phyloP scores from a whole-genome alignment of 108 stramenopile genomes.

The Fragilariopsis cylindrus region DNA sequence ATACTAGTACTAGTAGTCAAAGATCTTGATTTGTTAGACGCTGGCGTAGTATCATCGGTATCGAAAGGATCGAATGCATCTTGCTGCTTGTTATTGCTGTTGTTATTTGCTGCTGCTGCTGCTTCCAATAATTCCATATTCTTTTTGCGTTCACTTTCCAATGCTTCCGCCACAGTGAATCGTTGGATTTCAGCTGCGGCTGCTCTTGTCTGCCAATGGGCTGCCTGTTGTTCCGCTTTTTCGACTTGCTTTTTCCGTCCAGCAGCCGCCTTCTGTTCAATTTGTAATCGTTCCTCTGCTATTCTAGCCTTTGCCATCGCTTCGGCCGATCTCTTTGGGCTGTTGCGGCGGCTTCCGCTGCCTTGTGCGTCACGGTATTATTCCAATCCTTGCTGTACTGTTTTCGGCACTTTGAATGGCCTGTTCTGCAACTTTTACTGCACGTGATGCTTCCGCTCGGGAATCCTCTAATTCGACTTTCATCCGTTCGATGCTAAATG shows the following conservation, averaged over 20 bases:
- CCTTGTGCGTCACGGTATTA: constrained; percentile 86
- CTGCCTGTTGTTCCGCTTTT: constrained; percentile 77
- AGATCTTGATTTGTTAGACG: neutral
- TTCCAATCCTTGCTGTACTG: constrained; percentile 80
- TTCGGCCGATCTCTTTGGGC: constrained; percentile 83
- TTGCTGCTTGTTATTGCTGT: neutral
- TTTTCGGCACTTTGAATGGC: constrained; percentile 91
- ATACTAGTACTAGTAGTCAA: neutral
- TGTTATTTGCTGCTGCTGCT: constrained; percentile 26
- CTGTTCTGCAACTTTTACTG: constrained; percentile 91
- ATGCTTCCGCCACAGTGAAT: constrained; percentile 60
- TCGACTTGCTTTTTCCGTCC: constrained; percentile 78
- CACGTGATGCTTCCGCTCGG: constrained; percentile 84
- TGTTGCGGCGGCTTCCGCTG: constrained; percentile 87
- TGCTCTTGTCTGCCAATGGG: constrained; percentile 70
- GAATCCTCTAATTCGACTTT: constrained; percentile 79
- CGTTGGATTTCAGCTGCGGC: constrained; percentile 85
- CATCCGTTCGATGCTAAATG: constrained; percentile 78
- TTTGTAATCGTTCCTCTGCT: constrained; percentile 76
- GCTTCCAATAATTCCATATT: constrained; percentile 46
- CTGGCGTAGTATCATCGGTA: neutral
- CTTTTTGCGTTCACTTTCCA: constrained; percentile 58
- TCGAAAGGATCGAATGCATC: neutral
- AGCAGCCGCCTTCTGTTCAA: constrained; percentile 53
- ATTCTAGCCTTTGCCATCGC: constrained; percentile 79